A percentile compares a stretch with the other conserved stretches of the same genome.
Conservation (phyloP, 345 rosid species). For the Syzygium oleosum region DNA sequence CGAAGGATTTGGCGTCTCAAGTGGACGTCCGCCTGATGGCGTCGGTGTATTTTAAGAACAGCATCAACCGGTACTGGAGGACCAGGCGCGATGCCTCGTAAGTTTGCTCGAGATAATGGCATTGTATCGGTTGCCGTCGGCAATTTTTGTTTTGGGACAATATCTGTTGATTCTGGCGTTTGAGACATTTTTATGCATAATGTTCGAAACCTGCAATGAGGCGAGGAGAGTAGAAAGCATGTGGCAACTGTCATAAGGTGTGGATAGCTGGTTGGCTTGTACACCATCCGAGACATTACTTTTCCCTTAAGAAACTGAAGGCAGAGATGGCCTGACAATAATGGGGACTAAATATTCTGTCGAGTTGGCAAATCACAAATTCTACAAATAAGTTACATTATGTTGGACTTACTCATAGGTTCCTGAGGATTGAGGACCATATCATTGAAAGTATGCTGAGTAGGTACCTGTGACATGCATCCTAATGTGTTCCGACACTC, state of each 20-base stretch:
- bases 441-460: not conserved
- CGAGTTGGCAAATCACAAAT: not conserved
- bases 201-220: not conserved
- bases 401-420: not conserved
- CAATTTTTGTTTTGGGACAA: not conserved
- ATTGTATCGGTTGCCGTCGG: not conserved
- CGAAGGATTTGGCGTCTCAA: slow-evolving; percentile 79
- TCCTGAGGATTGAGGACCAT: not conserved
- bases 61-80: slow-evolving; percentile 88
- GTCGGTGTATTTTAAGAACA: slow-evolving; percentile 84
- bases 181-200: not conserved
- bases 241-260: not conserved
- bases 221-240: not conserved
- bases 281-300: not conserved
- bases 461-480: not conserved
- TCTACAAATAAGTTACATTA: not conserved
- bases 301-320: not conserved
- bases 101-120: slow-evolving; percentile 7
- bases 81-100: slow-evolving; percentile 69
- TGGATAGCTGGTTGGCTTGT: not conserved
- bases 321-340: not conserved
- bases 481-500: not conserved
- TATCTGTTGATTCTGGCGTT: not conserved
- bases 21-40: slow-evolving; percentile 92
- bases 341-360: not conserved